Conservation (phyloP, 306 rosid genomes). For the Herpetospermum pedunculosum region DNA sequence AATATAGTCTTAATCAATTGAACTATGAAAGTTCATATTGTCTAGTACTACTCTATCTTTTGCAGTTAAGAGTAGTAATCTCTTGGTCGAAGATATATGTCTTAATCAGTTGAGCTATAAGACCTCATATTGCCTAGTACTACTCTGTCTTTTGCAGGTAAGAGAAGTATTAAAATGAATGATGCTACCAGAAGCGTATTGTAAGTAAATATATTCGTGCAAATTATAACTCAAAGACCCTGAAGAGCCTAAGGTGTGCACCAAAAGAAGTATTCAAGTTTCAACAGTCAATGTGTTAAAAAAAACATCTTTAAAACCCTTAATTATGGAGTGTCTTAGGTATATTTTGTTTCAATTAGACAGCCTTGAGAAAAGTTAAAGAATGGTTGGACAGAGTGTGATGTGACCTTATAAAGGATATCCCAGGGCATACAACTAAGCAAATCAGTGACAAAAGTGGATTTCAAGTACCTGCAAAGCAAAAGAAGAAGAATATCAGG, state of each 20-base stretch:
- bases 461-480: slow-evolving; percentile 59
- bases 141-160: neutral
- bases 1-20: too few relatives aligned
- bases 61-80: too few relatives aligned
- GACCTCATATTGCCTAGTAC: neutral
- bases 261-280: neutral
- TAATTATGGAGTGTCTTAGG: neutral
- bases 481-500: neutral
- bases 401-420: slow-evolving; percentile 67
- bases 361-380: neutral
- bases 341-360: neutral
- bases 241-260: neutral
- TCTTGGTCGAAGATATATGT: too few relatives aligned
- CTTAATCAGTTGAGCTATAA: too few relatives aligned
- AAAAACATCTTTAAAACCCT: too few relatives aligned
- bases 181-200: neutral
- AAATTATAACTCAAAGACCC: neutral
- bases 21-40: neutral
- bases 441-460: slow-evolving; percentile 55
- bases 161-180: neutral
- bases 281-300: neutral
- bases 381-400: neutral
- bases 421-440: slow-evolving; percentile 98
- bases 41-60: too few relatives aligned
- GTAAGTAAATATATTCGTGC: neutral